Evolutionary conservation across 768 basidiomycete species (phyloP).

Genomic region (Leccinum rimulosum): DNA sequence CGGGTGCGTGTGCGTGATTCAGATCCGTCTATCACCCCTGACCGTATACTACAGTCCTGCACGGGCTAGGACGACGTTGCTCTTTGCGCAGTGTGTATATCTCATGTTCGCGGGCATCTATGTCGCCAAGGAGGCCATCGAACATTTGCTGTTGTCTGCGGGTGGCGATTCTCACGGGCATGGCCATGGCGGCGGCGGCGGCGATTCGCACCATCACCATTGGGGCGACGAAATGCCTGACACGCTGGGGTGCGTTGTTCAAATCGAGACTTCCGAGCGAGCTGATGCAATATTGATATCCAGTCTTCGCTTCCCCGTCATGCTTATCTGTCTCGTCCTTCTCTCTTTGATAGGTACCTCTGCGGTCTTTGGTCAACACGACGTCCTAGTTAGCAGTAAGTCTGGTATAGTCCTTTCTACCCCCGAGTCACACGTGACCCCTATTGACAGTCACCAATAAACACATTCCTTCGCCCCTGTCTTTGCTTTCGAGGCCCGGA

Average conservation of each 20-base stretch:
- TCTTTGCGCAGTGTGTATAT: constrained; percentile 92
- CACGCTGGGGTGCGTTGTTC: constrained; percentile 37
- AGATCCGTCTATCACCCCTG: constrained; percentile 6
- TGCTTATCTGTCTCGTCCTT: constrained; percentile 54
- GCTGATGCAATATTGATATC: neutral
- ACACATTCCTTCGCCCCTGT: constrained; percentile 52
- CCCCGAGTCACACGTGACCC: constrained; percentile 5
- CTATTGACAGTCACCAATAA: constrained; percentile 52
- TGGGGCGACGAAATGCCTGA: constrained; percentile 55
- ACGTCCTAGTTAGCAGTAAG: constrained; percentile 62
- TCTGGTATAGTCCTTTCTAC: constrained; percentile 7
- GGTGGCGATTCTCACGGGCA: constrained; percentile 72
- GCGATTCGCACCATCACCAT: constrained; percentile 57
- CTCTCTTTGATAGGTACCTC: constrained; percentile 57
- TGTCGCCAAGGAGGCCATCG: constrained; percentile 95
- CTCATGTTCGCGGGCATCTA: constrained; percentile 93
- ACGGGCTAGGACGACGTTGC: constrained; percentile 63
- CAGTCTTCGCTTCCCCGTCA: constrained; percentile 67
- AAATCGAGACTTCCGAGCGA: no score
- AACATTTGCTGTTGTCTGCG: constrained; percentile 80
- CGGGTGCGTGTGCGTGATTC: constrained; percentile 59
- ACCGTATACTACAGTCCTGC: constrained; percentile 44
- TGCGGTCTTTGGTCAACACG: constrained; percentile 58
- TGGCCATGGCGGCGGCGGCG: constrained; percentile 58
- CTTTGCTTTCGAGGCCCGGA: constrained; percentile 39